phyloP scores from a whole-genome alignment of 140 eudicot genomes.

The Oenanthe javanica region DNA sequence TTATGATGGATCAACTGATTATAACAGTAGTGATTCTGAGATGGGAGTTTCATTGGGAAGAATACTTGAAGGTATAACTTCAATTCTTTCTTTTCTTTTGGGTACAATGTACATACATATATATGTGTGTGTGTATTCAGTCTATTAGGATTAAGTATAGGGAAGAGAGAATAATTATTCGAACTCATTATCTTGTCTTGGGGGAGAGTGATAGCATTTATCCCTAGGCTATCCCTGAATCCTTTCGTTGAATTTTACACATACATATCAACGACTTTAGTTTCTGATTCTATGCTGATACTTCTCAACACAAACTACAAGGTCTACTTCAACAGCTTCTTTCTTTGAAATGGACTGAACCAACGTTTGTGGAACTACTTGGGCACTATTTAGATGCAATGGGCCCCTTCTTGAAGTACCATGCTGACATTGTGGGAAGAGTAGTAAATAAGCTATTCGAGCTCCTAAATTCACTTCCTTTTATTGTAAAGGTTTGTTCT shows the following conservation, averaged over 20 bases:
- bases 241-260: background rate
- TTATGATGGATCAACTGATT: conserved; percentile 68
- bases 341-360: conserved; percentile 85
- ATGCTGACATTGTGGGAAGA: conserved; percentile 74
- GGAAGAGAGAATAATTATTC: background rate
- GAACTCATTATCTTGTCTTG: background rate
- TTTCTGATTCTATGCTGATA: conserved; percentile 23
- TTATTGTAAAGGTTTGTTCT: conserved; percentile 58
- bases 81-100: background rate
- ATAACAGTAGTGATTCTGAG: conserved; percentile 34
- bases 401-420: conserved; percentile 85
- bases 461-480: conserved; percentile 75
- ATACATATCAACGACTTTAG: conserved; percentile 11
- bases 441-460: conserved; percentile 87
- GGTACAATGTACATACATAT: background rate
- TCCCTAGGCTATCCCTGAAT: background rate
- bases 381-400: conserved; percentile 84
- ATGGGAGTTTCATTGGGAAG: conserved; percentile 53
- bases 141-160: background rate
- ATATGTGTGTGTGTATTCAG: too few relatives aligned
- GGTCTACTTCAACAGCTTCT: conserved; percentile 88
- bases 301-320: conserved; percentile 28
- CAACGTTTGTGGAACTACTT: conserved; percentile 67
- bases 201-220: background rate
- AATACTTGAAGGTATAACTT: conserved; percentile 64